A percentile compares a stretch with the other conserved stretches of the same genome.
phyloP scores from a whole-genome alignment of 176 grass and related monocot species.

The Microstegium vimineum region DNA sequence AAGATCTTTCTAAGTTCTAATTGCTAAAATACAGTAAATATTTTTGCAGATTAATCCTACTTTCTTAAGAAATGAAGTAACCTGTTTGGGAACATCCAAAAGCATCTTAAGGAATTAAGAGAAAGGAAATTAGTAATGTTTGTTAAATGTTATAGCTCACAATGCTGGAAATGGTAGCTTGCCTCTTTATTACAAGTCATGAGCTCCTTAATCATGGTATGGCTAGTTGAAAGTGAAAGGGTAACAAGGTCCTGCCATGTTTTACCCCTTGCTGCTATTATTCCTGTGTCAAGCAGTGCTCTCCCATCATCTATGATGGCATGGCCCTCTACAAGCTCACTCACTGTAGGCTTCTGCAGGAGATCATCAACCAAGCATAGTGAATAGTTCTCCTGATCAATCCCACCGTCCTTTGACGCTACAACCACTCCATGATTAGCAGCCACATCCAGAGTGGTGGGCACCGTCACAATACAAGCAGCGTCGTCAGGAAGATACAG shows the following conservation, averaged over 20 bases:
- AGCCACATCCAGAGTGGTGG: slow-evolving; percentile 73
- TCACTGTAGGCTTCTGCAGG: slow-evolving; percentile 77
- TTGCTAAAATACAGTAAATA: not conserved
- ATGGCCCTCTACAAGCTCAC: slow-evolving; percentile 51
- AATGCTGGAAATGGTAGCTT: slow-evolving; percentile 56
- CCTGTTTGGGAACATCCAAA: not conserved
- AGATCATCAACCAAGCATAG: slow-evolving; percentile 71
- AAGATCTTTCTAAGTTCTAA: not conserved
- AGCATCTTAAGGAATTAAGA: not conserved
- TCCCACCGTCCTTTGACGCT: slow-evolving; percentile 45
- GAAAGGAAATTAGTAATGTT: not conserved
- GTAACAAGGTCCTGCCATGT: slow-evolving; percentile 74
- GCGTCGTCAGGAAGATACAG: slow-evolving; percentile 70
- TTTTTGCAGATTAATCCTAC: not conserved
- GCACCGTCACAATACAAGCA: slow-evolving; percentile 74
- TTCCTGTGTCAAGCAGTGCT: slow-evolving; percentile 84
- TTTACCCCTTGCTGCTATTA: slow-evolving; percentile 80
- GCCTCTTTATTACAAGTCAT: slow-evolving; percentile 72
- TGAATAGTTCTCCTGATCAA: slow-evolving; percentile 34
- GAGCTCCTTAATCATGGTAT: slow-evolving; percentile 55
- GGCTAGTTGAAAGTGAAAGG: slow-evolving; percentile 58
- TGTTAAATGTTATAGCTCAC: slow-evolving; percentile 23
- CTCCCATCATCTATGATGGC: slow-evolving; percentile 75
- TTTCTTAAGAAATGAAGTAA: not conserved
- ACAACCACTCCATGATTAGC: slow-evolving; percentile 92